Evolutionary conservation across 768 basidiomycete species (phyloP).

Genomic region (Harrya chromipes): DNA sequence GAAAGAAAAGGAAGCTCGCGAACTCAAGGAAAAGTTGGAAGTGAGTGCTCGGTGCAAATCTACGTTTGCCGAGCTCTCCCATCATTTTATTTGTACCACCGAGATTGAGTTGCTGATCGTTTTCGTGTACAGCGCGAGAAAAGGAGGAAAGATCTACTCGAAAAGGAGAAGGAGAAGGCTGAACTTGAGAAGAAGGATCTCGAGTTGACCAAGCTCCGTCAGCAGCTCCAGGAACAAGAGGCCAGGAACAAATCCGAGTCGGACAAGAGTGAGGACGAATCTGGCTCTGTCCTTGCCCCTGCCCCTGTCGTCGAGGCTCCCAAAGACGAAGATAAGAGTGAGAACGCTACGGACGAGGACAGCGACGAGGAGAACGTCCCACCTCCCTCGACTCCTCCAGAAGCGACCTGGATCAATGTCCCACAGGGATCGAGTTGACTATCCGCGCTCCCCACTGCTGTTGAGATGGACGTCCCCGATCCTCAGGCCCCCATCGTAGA

Average conservation of each 20-base stretch:
- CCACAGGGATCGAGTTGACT: slow-evolving; percentile 31
- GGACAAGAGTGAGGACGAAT: slow-evolving; percentile 43
- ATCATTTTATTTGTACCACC: slow-evolving; percentile 3
- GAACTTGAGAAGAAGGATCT: slow-evolving; percentile 65
- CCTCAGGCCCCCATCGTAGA: slow-evolving; percentile 25
- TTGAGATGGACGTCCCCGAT: slow-evolving; percentile 16
- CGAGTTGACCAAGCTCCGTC: slow-evolving; percentile 52
- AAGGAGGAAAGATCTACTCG: slow-evolving; percentile 40
- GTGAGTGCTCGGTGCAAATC: slow-evolving; percentile 40
- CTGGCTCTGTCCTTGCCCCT: neutral
- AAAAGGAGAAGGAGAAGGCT: slow-evolving; percentile 57
- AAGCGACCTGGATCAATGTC: slow-evolving; percentile 29
- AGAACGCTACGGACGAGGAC: slow-evolving; percentile 36
- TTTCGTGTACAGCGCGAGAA: slow-evolving; percentile 37
- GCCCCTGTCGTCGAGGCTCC: slow-evolving; percentile 5
- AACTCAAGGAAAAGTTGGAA: slow-evolving; percentile 62
- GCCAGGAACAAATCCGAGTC: slow-evolving; percentile 44
- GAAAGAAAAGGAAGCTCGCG: slow-evolving; percentile 70
- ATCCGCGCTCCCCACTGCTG: slow-evolving; percentile 19
- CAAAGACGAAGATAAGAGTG: slow-evolving; percentile 32
- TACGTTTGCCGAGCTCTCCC: slow-evolving; percentile 19
- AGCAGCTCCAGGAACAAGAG: slow-evolving; percentile 52
- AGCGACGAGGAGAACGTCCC: slow-evolving; percentile 43
- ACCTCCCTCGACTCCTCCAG: slow-evolving; percentile 30
- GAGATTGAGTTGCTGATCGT: slow-evolving; percentile 4